Conservation (phyloP, 2,329 filamentous ascomycete genomes). For the Fusarium secorum region DNA sequence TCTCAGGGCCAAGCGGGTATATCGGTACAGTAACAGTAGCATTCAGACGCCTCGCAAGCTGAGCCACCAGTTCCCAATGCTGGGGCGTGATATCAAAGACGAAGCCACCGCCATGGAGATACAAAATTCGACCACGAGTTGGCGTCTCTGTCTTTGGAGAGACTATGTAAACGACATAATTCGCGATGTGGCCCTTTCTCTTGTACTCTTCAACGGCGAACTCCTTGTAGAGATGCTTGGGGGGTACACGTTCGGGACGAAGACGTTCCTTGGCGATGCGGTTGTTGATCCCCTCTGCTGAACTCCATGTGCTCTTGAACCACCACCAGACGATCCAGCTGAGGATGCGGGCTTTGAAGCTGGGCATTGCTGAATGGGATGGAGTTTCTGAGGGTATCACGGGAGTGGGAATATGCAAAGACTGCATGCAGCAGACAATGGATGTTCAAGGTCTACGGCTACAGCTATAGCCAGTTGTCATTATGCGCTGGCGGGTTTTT, state of each 20-base stretch:
- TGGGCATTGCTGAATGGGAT: slow-evolving; percentile 33
- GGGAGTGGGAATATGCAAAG: background rate
- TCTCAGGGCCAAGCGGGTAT: slow-evolving; percentile 46
- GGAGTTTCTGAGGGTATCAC: background rate
- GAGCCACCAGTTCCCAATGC: slow-evolving; percentile 44
- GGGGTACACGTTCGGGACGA: slow-evolving; percentile 31
- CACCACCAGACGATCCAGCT: slow-evolving; percentile 42
- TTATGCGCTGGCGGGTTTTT: slow-evolving; percentile 15
- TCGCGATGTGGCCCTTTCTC: slow-evolving; percentile 15
- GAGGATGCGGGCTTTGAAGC: slow-evolving; percentile 40
- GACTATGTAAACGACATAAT: slow-evolving; percentile 42
- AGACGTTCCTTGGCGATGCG: slow-evolving; percentile 39
- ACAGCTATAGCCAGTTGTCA: background rate
- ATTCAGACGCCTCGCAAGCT: slow-evolving; percentile 43
- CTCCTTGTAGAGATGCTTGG: slow-evolving; percentile 35
- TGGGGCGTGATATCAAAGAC: slow-evolving; percentile 41
- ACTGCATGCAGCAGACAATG: slow-evolving; percentile 3
- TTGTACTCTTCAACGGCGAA: slow-evolving; percentile 41
- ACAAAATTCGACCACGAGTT: slow-evolving; percentile 42
- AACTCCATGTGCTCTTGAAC: slow-evolving; percentile 40
- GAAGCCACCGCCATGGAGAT: slow-evolving; percentile 45
- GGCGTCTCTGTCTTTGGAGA: slow-evolving; percentile 44
- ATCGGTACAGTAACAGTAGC: slow-evolving; percentile 45
- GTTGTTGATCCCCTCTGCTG: slow-evolving; percentile 36
- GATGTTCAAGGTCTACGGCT: background rate